Percentiles rank a stretch among this genome's conserved stretches.
phyloP scores from a whole-genome alignment of 257 asterid species.

The Plectranthus barbatus region DNA sequence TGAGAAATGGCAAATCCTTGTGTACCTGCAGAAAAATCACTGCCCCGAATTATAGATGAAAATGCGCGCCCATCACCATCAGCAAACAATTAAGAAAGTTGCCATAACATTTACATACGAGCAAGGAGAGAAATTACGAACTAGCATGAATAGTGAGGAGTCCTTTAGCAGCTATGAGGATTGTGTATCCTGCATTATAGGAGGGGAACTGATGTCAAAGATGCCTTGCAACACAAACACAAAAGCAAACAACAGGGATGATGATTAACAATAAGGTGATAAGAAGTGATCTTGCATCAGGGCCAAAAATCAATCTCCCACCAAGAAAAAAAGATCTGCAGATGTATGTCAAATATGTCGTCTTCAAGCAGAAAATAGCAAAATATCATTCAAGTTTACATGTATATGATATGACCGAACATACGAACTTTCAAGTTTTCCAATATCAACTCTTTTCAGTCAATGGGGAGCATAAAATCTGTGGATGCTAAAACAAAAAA shows the following conservation, averaged over 20 bases:
- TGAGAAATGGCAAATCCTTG: neutral
- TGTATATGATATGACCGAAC: neutral
- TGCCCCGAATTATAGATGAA: neutral
- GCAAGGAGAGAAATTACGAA: constrained; percentile 13
- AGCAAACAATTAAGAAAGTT: constrained; percentile 9
- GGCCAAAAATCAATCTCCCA: constrained; percentile 98
- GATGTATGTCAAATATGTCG: constrained; percentile 13
- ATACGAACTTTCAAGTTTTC: neutral
- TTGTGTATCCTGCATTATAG: constrained; percentile 80
- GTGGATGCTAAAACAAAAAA: neutral
- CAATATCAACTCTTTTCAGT: neutral
- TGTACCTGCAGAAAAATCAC: neutral
- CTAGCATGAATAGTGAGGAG: constrained; percentile 75
- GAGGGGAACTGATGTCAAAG: constrained; percentile 76
- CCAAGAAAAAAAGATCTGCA: constrained; percentile 84
- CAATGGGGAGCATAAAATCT: neutral
- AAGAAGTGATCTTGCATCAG: constrained; percentile 92
- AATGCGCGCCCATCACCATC: constrained; percentile 5
- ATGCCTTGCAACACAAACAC: constrained; percentile 89
- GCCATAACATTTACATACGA: neutral
- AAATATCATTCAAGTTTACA: neutral
- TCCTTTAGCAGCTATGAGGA: constrained; percentile 49
- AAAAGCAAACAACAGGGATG: constrained; percentile 70
- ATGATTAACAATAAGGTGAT: constrained; percentile 72
- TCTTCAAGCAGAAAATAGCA: neutral